Evolutionary conservation across 2,329 filamentous ascomycete species (phyloP).

Genomic region (Stemphylium vesicarium): DNA sequence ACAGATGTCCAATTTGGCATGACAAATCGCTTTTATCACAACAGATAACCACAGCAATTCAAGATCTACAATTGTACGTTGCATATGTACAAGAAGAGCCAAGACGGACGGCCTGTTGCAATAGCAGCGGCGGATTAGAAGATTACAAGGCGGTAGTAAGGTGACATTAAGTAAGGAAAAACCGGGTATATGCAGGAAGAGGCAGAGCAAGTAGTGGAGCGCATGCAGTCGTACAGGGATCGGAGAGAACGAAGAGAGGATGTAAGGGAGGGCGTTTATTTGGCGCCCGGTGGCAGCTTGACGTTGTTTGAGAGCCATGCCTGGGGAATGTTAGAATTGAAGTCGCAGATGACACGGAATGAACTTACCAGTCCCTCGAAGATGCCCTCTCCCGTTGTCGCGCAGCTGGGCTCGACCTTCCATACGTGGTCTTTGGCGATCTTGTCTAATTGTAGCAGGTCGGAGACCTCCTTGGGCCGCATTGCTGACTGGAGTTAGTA

Average conservation of each 20-base stretch:
- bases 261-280: slow-evolving; percentile 28
- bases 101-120: slow-evolving; percentile 1
- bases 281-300: slow-evolving; percentile 51
- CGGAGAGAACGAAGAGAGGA: background rate
- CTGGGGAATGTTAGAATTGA: slow-evolving; percentile 27
- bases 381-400: slow-evolving; percentile 60
- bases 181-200: slow-evolving; percentile 49
- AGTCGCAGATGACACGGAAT: background rate
- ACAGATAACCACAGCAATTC: too few relatives aligned
- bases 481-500: slow-evolving; percentile 49
- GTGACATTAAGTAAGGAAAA: slow-evolving; percentile 25
- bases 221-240: slow-evolving; percentile 43
- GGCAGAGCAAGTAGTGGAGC: slow-evolving; percentile 23
- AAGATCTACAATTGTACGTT: too few relatives aligned
- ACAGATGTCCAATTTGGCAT: too few relatives aligned
- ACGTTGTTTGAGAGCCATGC: slow-evolving; percentile 60
- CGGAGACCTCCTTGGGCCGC: slow-evolving; percentile 58
- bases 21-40: too few relatives aligned
- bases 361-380: slow-evolving; percentile 57
- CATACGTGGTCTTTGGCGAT: slow-evolving; percentile 60
- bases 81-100: too few relatives aligned
- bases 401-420: slow-evolving; percentile 62
- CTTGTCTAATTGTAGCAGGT: slow-evolving; percentile 55
- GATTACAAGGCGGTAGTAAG: slow-evolving; percentile 10
- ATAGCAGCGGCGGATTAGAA: slow-evolving; percentile 2